Evolutionary conservation across 2,329 filamentous ascomycete genomes (phyloP), one percentile per base, ranked within the genome.

Genomic region (Metarhizium rileyi): DNA sequence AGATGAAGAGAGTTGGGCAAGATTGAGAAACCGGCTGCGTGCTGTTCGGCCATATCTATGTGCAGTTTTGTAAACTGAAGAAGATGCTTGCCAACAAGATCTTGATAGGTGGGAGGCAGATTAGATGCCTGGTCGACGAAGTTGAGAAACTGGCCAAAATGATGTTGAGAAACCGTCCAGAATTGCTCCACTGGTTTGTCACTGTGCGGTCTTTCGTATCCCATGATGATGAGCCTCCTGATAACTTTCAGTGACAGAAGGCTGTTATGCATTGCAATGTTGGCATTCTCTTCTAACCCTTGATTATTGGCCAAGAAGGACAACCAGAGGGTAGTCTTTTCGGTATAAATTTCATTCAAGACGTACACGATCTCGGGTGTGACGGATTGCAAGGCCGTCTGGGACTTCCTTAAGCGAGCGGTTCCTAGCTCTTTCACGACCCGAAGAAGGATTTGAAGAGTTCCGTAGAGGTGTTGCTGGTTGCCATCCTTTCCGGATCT

Each of bases 51-150:
- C 84, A 97, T 91, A 50, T 89, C 84, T 36, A 94, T 76, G 63
- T 97, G 93, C 3, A 98, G 72, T 66, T 97, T 98, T 3, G 90
- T 84, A 46, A 97, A 84, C 62, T 97, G 90, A 40, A 96, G 70
- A 2, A 95, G 73, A 62, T 96, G 90, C 62, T 90, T 94, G 56
- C 87, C 86, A n/a, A 95, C 71, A 23, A 85, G 62, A 33, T 76
- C 77, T 51, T 79, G 77, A 23, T 81, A 76, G 4, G 70, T 66
- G 4, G 73, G 64, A 2, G 83, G 67, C 3, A 78, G 65, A 5
- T 71, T 68, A n/a, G 74, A 75, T 46, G 80, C 75, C 40, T 76
- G 72, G 55, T 75, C 74, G 47, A 84, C 72, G 52, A 85, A 78
- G 23, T 70, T 70, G 33, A 94, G 76, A 53, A 95, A 84, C 38